A percentile compares a stretch with the other conserved stretches of the same genome.
Conservation (phyloP, 441 rosid species). For the Aleurites moluccanus region DNA sequence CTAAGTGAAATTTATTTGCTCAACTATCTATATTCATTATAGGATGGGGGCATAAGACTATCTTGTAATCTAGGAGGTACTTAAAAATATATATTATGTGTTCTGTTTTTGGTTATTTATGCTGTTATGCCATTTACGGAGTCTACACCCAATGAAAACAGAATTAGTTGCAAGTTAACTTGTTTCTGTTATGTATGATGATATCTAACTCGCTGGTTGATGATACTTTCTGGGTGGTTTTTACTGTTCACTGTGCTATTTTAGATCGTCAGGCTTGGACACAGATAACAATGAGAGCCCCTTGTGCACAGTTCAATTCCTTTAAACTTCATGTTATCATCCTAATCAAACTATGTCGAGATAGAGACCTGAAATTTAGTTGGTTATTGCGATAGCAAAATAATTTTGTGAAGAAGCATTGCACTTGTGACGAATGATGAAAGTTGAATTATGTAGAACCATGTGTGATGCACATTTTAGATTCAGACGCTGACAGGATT, state of each 20-base stretch:
- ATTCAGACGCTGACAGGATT: background rate
- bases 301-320: background rate
- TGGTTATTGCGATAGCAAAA: background rate
- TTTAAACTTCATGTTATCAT: background rate
- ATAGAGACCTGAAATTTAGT: background rate
- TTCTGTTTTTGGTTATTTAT: background rate
- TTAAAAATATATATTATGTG: background rate
- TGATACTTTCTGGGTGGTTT: background rate
- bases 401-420: background rate
- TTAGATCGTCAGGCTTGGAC: background rate
- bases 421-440: background rate
- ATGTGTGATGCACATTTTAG: background rate
- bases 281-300: background rate
- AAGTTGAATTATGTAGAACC: background rate
- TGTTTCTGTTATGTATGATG: background rate
- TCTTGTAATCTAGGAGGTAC: background rate
- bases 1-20: background rate
- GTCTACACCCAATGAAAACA: background rate
- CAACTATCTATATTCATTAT: background rate
- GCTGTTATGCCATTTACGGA: background rate
- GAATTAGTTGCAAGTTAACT: background rate
- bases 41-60: background rate
- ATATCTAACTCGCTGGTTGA: background rate
- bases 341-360: background rate
- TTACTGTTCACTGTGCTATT: background rate